Conservation (phyloP, 805 yeast genomes). For the Saccharomycopsis olivae region DNA sequence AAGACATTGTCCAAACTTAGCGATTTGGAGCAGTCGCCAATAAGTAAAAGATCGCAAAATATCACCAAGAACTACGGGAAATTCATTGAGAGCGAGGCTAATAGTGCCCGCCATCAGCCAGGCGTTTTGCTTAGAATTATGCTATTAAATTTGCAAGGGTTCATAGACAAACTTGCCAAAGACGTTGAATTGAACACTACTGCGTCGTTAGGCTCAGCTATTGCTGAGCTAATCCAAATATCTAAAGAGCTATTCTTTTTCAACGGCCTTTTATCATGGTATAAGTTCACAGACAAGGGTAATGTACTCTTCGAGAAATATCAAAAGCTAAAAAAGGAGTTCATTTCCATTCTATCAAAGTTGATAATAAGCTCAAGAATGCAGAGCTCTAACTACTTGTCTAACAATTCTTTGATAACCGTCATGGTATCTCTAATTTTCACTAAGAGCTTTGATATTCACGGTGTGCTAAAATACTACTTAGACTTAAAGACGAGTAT, state of each 20-base stretch:
- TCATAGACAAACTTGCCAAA: slow-evolving; percentile 1
- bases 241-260: slow-evolving; percentile 13
- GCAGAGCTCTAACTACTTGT: background rate
- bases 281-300: no score
- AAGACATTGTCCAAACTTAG: slow-evolving; percentile 4
- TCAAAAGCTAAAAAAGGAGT: background rate
- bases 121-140: slow-evolving; percentile 1
- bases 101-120: background rate
- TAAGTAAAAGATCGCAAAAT: background rate
- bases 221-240: background rate
- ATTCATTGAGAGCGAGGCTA: background rate
- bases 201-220: no score
- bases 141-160: background rate
- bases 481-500: slow-evolving; percentile 1
- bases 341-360: background rate
- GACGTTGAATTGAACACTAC: no score
- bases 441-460: background rate
- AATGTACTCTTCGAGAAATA: background rate
- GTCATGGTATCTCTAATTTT: slow-evolving; percentile 4
- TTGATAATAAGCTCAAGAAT: slow-evolving; percentile 1
- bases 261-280: background rate
- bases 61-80: background rate
- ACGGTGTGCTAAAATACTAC: background rate
- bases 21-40: slow-evolving; percentile 10
- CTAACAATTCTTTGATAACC: background rate